These are phyloP conservation scores for Lineolata rhizophorae DNA, from an alignment of 495 filamentous ascomycete genomes.

Conservation along the genomic window DNA sequence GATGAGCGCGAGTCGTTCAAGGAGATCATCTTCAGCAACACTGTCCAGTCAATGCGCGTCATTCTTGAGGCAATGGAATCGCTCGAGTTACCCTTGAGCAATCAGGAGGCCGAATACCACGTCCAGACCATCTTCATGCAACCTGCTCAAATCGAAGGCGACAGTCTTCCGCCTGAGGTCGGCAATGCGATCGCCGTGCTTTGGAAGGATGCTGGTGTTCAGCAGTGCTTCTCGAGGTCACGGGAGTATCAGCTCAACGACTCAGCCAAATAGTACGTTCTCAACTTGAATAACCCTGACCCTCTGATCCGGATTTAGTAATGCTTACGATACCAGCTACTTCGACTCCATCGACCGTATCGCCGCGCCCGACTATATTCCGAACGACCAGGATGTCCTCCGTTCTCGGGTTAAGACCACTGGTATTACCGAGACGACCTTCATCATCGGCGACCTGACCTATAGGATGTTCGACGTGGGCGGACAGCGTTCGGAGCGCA, in stretches of 20 bases:
- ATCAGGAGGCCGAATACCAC: conserved; percentile 55
- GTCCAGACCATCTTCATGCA: conserved; percentile 32
- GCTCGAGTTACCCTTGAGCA: conserved; percentile 46
- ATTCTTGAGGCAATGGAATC: conserved; percentile 80
- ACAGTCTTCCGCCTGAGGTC: conserved; percentile 39
- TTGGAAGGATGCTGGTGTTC: conserved; percentile 69
- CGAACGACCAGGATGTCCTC: conserved; percentile 91
- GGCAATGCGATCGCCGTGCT: conserved; percentile 60
- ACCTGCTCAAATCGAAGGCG: conserved; percentile 15
- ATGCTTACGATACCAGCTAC: conserved; percentile 37
- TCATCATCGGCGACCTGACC: conserved; percentile 83
- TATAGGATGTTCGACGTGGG: conserved; percentile 99
- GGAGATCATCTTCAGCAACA: conserved; percentile 83
- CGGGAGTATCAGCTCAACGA: conserved; percentile 96
- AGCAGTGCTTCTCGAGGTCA: conserved; percentile 65
- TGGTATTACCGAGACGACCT: conserved; percentile 91
- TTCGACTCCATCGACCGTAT: conserved; percentile 76
- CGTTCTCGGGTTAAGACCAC: conserved; percentile 84
- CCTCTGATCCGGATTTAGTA: conserved; percentile 9
- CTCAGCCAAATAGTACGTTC: conserved; percentile 73
- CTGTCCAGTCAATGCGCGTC: conserved; percentile 33
- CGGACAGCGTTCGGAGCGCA: conserved; percentile 88
- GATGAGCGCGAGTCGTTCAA: conserved; percentile 84
- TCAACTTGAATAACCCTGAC: neutral
- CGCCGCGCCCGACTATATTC: conserved; percentile 69